These are phyloP conservation scores for Diophrys appendiculata DNA, from an alignment of 73 alveolate genomes.

Conservation along the genomic window DNA sequence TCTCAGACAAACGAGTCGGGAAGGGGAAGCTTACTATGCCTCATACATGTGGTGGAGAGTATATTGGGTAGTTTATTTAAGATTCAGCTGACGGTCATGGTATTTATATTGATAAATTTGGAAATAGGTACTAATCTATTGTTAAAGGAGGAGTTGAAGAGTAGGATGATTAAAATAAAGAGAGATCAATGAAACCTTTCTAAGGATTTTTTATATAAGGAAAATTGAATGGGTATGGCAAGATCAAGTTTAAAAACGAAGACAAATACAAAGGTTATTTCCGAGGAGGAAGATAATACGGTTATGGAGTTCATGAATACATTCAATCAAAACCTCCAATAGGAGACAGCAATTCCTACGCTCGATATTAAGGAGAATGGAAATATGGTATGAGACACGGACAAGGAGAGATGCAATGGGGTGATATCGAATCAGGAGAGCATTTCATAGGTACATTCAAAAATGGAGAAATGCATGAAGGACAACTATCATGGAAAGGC, in stretches of 20 bases:
- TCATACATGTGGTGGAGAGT: conserved; percentile 39
- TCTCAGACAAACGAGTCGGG: conserved; percentile 67
- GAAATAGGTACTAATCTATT: conserved; percentile 52
- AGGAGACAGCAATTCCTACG: background rate
- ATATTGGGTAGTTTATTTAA: conserved; percentile 73
- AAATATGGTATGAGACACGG: background rate
- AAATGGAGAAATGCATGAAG: too few relatives aligned
- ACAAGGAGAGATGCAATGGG: background rate
- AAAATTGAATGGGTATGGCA: conserved; percentile 67
- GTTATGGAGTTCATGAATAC: conserved; percentile 10
- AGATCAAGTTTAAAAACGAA: conserved; percentile 65
- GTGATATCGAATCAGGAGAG: too few relatives aligned
- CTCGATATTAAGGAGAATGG: background rate
- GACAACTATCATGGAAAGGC: too few relatives aligned
- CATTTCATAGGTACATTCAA: too few relatives aligned
- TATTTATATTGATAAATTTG: conserved; percentile 57
- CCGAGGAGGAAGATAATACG: conserved; percentile 13
- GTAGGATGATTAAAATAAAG: conserved; percentile 1
- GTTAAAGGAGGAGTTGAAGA: background rate
- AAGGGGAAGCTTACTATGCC: conserved; percentile 54
- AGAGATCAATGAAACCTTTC: too few relatives aligned
- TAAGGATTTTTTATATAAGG: conserved; percentile 65
- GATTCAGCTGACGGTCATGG: conserved; percentile 79
- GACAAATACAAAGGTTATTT: conserved; percentile 73
- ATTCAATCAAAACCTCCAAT: background rate